A percentile compares a stretch with the other conserved stretches of the same genome.
phyloP scores from a whole-genome alignment of 2,329 filamentous ascomycete genomes.

The Trichophyton schoenleinii region DNA sequence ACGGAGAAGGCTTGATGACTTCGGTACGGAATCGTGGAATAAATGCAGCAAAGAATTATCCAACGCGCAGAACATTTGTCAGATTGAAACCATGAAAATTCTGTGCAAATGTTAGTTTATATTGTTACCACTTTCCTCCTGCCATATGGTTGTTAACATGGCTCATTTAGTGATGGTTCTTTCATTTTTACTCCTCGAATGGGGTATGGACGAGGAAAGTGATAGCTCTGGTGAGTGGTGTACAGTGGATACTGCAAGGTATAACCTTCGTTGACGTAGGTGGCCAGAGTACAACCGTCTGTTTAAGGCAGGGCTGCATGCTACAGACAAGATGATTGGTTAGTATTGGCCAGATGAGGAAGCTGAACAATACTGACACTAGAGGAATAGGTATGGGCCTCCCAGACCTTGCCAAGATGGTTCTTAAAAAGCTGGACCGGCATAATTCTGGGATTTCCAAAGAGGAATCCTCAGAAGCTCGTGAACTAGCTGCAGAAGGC shows the following conservation, averaged over 20 bases:
- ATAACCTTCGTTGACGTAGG: not conserved
- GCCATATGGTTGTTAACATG: not conserved
- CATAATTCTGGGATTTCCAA: not conserved
- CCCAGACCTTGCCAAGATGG: conserved; percentile 44
- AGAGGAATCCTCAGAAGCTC: not conserved
- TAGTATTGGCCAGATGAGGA: not conserved
- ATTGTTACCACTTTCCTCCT: not conserved
- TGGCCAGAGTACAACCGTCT: conserved; percentile 38
- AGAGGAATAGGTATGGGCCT: conserved; percentile 38
- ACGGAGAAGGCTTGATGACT: conserved; percentile 17
- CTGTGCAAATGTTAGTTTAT: not conserved
- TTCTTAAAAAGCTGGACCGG: conserved; percentile 42
- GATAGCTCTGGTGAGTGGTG: not conserved
- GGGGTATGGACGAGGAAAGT: conserved; percentile 27
- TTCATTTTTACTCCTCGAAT: conserved; percentile 56
- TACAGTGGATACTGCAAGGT: not conserved
- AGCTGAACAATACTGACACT: not conserved
- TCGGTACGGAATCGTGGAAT: conserved; percentile 30
- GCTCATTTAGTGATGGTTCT: conserved; percentile 38
- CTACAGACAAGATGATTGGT: conserved; percentile 32
- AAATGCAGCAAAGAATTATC: conserved; percentile 18
- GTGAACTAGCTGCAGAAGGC: not conserved
- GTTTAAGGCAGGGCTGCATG: conserved; percentile 55
- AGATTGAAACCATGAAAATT: not conserved
- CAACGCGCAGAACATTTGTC: conserved; percentile 12